phyloP scores from a whole-genome alignment of 1,284 basidiomycete species.

The Cronartium ribicola region DNA sequence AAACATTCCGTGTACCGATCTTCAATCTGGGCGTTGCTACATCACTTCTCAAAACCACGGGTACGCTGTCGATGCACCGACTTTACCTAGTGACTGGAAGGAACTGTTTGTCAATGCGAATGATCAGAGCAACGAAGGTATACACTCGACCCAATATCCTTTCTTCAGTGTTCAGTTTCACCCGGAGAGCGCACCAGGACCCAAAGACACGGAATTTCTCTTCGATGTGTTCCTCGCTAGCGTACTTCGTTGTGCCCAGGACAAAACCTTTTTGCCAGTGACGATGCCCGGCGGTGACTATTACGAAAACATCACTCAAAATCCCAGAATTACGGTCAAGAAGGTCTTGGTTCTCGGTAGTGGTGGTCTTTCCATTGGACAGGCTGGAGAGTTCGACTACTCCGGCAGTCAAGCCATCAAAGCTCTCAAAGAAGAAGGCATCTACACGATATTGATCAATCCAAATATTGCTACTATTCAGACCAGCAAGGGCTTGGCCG shows the following conservation, averaged over 20 bases:
- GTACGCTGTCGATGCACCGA: conserved; percentile 80
- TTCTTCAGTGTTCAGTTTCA: conserved; percentile 99
- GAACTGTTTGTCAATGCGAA: conserved; percentile 96
- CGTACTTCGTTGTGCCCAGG: conserved; percentile 65
- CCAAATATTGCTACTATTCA: conserved; percentile 99
- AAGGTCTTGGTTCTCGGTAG: conserved; percentile 97
- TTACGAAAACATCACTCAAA: conserved; percentile 71
- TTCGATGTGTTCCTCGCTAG: conserved; percentile 96
- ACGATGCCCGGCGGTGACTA: conserved; percentile 80
- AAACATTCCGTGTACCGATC: conserved; percentile 96
- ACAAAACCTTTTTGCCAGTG: conserved; percentile 60
- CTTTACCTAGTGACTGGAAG: conserved; percentile 81
- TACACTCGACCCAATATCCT: conserved; percentile 71
- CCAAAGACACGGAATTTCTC: conserved; percentile 95
- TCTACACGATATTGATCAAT: conserved; percentile 97
- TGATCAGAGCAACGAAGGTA: conserved; percentile 95
- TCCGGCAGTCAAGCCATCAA: conserved; percentile 99
- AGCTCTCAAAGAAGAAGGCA: conserved; percentile 95
- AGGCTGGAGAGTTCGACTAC: conserved; percentile 99
- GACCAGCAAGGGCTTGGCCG: conserved; percentile 91
- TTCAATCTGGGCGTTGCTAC: conserved; percentile 90
- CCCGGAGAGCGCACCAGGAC: conserved; percentile 97
- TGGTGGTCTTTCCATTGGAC: conserved; percentile 95
- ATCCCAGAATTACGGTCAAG: conserved; percentile 71
- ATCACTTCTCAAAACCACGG: conserved; percentile 99